Evolutionary conservation across 2,329 filamentous ascomycete species (phyloP).

Genomic region (Neonectria coccinea): DNA sequence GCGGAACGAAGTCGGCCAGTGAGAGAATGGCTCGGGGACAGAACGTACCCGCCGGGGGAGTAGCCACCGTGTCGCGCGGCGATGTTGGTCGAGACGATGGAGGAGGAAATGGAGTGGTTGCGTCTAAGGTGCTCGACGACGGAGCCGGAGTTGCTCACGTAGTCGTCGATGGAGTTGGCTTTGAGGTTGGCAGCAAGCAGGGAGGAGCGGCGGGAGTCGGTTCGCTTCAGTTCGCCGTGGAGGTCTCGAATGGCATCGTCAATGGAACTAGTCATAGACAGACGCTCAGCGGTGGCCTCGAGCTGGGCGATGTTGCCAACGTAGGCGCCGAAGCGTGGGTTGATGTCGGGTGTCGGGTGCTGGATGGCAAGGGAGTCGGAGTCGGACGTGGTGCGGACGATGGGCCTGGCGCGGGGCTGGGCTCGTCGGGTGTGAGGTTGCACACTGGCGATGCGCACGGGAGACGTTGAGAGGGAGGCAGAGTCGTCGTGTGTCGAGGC

Average conservation of each 20-base stretch:
- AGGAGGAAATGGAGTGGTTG: conserved; percentile 63
- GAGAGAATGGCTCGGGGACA: conserved; percentile 74
- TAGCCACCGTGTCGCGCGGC: conserved; percentile 76
- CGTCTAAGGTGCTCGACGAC: conserved; percentile 51
- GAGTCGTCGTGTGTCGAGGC: conserved; percentile 30
- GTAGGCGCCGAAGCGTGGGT: conserved; percentile 71
- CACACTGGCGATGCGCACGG: conserved; percentile 53
- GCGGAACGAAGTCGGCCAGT: conserved; percentile 67
- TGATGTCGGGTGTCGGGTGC: conserved; percentile 73
- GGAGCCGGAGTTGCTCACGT: conserved; percentile 37
- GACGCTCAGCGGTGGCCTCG: conserved; percentile 79
- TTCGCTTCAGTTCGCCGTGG: conserved; percentile 76
- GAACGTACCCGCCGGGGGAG: conserved; percentile 74
- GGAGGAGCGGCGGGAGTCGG: conserved; percentile 75
- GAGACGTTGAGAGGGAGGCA: conserved; percentile 40
- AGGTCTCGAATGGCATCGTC: conserved; percentile 81
- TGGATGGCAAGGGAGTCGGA: conserved; percentile 59
- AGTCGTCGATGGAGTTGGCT: conserved; percentile 50
- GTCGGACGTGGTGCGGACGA: conserved; percentile 61
- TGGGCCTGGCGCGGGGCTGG: conserved; percentile 57
- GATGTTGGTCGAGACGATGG: conserved; percentile 77
- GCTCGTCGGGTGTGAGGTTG: conserved; percentile 59
- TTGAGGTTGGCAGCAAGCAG: conserved; percentile 62
- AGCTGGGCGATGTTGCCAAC: conserved; percentile 77
- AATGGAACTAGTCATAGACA: conserved; percentile 80